phyloP scores from a whole-genome alignment of 768 basidiomycete species.

The Filobasidium wieringae region DNA sequence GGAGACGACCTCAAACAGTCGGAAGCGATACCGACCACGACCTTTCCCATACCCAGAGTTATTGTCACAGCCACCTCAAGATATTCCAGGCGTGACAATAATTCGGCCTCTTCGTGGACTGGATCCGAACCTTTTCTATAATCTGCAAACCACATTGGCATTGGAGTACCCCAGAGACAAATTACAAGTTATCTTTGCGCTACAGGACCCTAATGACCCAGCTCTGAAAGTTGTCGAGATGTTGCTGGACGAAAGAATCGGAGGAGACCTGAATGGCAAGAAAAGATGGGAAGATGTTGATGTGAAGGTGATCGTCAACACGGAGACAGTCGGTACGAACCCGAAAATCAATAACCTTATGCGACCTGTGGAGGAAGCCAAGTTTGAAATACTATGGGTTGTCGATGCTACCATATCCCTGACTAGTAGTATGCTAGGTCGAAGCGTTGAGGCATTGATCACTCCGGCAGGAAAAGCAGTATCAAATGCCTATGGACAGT shows the following conservation, averaged over 20 bases:
- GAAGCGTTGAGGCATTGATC: constrained; percentile 64
- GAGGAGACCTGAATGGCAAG: constrained; percentile 14
- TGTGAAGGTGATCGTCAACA: constrained; percentile 64
- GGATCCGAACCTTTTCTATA: constrained; percentile 90
- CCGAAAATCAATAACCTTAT: constrained; percentile 97
- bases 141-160: constrained; percentile 80
- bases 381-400: constrained; percentile 87
- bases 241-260: constrained; percentile 64
- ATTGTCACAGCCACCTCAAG: constrained; percentile 41
- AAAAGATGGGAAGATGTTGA: constrained; percentile 41
- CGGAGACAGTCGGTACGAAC: constrained; percentile 75
- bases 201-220: constrained; percentile 79
- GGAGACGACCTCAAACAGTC: constrained; percentile 43
- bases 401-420: constrained; percentile 88
- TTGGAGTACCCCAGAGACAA: constrained; percentile 68
- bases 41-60: constrained; percentile 50
- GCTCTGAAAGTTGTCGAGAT: constrained; percentile 71
- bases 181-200: constrained; percentile 80
- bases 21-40: constrained; percentile 59
- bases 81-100: constrained; percentile 78
- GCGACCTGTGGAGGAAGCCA: constrained; percentile 65
- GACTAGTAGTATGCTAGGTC: constrained; percentile 63
- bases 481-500: too few species aligned
- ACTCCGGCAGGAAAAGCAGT: neutral
- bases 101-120: constrained; percentile 88